Base-by-base conservation (phyloP, 768 basidiomycete genomes). In the Tulasnella sp. region DNA sequence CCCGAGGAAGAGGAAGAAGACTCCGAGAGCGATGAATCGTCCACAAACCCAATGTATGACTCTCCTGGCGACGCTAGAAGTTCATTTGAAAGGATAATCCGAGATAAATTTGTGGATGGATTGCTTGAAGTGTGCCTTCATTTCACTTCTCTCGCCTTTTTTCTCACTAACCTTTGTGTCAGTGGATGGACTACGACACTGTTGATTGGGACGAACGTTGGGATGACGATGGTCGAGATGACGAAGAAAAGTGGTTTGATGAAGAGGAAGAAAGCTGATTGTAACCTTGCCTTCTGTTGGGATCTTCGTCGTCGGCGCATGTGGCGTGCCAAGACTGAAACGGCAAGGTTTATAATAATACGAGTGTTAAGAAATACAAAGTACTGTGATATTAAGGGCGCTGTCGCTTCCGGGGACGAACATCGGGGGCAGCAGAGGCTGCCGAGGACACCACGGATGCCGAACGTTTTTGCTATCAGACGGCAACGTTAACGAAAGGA, bases 1-100 rank as follows among this genome's bases (percentile, higher is more conserved):
- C 73, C 92, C 14, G 74, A 80, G 7, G 90, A 92, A 18, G 92
- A 93, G 82, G 93, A 94, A 84, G 92, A 93, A 71, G 90, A 91
- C 38, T 88, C 88, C 24, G 91, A 90, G 10, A 81, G 80, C 21
- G 81, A 80, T 21, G 81, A 80, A 38, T 76, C 40, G 24, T 14
- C 48, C 48, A 36, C 46, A 44, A 52, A 56, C 16, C 80, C 73
- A 42, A 27, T 42, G 0, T 38, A 38, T 12, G 76, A 78, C 44
- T 78, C 77, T 14, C 71, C 75, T 40, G 81, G 79, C 40, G 52
- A 81, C 34, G 78, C 77, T 18, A 77, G 77, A 52, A 31, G 34
- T 0, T 40, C 74, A 19, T 82, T 82, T 48, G 81, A 82, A 71
- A 72, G 79, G 14, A 34, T 77, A n/a, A 44, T 80, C 9, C 73